Evolutionary conservation across 495 filamentous ascomycete species (phyloP), one percentile per base, ranked within the genome.

Genomic region (Annulohypoxylon stygium): DNA sequence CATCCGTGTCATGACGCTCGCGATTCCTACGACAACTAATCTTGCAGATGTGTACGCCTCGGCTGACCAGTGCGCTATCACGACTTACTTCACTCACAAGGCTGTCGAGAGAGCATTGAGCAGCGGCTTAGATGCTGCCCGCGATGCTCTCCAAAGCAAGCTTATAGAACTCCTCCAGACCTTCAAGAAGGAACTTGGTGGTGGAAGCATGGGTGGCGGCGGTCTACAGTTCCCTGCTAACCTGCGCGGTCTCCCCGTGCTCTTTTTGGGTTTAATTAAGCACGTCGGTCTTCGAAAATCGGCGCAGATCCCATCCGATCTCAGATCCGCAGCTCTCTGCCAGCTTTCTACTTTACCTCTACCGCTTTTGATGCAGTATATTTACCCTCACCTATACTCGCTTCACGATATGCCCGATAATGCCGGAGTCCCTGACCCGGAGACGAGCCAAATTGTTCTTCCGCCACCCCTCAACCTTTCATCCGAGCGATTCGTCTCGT

Each of bases 331-430:
- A 3, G 95, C 97, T 26, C 90, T 99, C 57, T 97, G 93, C 79
- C 88, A 93, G 73, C 89, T 99, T 51, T 97, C 94, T 20, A 99
- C 97, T 3, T 88, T 98, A 26, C 96, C 96, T 4, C 85, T 97
- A 30, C 93, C 94, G 11, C 89, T 99, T 20, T 82, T 99, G 73
- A 95, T 98, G 74, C 96, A 97, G 84, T 98, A 97, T 83, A 97
- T 99, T 74, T 97, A 98, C 83, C 95, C 95, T 16, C 90, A 89
- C 71, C 87, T 98, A 76, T 97, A 97, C 84, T 97, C 93, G 4
- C 87, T 98, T 45, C 95, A 98, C 75, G 95, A 98, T 81, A 98
- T 99, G 96, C 94, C 96, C n/a, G 94, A 97, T 81, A 90, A 89
- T 68, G 93, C 94, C 4, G 96, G 96, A 58, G 80, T 95, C 34